phyloP scores from a whole-genome alignment of 257 asterid genomes.

The Gentiana macrophylla region DNA sequence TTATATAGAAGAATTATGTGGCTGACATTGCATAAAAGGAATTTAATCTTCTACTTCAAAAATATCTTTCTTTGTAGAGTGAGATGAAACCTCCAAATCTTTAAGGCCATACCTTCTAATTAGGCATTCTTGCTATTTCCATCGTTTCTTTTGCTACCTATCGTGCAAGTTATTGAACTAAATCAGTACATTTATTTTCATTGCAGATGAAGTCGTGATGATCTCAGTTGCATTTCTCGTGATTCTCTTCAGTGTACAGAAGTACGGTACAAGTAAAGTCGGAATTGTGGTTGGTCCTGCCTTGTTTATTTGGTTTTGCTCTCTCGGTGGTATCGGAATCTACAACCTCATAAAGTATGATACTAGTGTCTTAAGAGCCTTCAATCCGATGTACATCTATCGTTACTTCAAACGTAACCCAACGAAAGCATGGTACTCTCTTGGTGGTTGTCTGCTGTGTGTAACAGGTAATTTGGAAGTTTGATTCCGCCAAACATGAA shows the following conservation, averaged over 20 bases:
- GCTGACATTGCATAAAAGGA: no score
- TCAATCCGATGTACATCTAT: conserved; percentile 84
- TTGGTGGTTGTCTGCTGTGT: conserved; percentile 94
- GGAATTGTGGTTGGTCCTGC: conserved; percentile 98
- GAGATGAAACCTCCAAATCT: no score
- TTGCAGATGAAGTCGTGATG: conserved; percentile 93
- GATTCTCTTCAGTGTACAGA: conserved; percentile 86
- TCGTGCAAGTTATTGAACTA: conserved; percentile 15
- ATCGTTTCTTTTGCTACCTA: no score
- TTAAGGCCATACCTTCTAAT: no score
- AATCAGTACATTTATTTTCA: conserved; percentile 18
- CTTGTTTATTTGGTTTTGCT: conserved; percentile 92
- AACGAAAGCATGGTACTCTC: conserved; percentile 87
- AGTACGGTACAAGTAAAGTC: conserved; percentile 93
- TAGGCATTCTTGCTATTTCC: no score
- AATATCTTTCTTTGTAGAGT: no score
- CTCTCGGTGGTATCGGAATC: conserved; percentile 87
- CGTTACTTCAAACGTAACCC: conserved; percentile 71
- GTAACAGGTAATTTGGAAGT: conserved; percentile 60
- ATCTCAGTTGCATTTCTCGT: conserved; percentile 80
- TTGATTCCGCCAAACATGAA: neutral
- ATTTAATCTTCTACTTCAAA: no score
- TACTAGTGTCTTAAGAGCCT: conserved; percentile 62
- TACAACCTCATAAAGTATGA: conserved; percentile 88
- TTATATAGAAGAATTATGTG: no score